Base-by-base conservation (phyloP, 768 basidiomycete genomes). In the Trametes villosa region DNA sequence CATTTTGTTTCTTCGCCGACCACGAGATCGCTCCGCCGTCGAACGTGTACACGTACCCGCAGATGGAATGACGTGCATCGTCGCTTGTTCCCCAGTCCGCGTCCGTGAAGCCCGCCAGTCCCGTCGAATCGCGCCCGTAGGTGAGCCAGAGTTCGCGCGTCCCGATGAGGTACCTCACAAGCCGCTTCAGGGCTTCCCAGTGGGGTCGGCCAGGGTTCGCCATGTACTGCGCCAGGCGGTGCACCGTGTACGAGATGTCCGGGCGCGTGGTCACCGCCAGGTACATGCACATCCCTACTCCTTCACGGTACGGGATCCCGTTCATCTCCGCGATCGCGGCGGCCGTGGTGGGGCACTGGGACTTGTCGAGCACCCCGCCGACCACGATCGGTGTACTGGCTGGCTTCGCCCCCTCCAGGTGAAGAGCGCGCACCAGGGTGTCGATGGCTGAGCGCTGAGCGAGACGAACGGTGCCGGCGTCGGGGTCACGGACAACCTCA, bases 241-340 rank as follows among this genome's bases (percentile, higher is more conserved):
- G 52, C 8, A 71, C 65, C 13, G 69, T 49, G 48, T 52, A 72
- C 9, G 67, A 27, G 45, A 75, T 72, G 64, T 77, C 76, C 7
- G 73, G 72, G 30, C 72, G 67, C 3, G 70, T 74, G 18, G 61
- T 47, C 4, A 68, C 24, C 2, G 63, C 54, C 0, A 64, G 60
- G 29, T 72, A 76, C 63, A 73, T 70, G 18, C 75, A 68, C 2
- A 67, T 65, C 2, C 72, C 74, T 15, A 75, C 64, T 22, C 65
- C 42, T 15, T 55, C 34, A 5, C 34, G 33, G 55, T 69, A 73
- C 3, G 63, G 61, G 13, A 33, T 42, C 33, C 47, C 22, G 3
- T 31, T 31, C 52, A 61, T 64, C 11, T 47, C 46, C 1, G 26
- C 49, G 22, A 52, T 7, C 13, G 59, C 49, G 22, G 17, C 17